phyloP scores from a whole-genome alignment of 1,284 basidiomycete species.

The Schizophyllum commune region DNA sequence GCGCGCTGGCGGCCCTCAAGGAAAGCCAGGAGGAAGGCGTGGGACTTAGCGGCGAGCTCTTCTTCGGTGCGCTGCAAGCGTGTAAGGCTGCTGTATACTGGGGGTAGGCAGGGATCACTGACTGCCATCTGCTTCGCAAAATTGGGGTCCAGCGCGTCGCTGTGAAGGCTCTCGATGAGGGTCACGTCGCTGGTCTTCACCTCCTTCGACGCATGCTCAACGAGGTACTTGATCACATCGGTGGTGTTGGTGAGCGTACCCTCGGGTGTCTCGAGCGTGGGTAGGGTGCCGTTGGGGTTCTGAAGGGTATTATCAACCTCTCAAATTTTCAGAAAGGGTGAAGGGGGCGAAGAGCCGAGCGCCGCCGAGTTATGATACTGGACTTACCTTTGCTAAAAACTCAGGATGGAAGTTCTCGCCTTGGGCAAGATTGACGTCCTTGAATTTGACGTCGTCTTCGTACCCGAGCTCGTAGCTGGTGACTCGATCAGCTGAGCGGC shows the following conservation, averaged over 20 bases:
- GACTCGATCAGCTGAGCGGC: neutral
- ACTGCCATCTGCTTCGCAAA: slow-evolving; percentile 40
- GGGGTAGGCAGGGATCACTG: slow-evolving; percentile 15
- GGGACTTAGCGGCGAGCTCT: slow-evolving; percentile 38
- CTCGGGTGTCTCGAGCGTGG: slow-evolving; percentile 39
- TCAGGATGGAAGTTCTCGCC: slow-evolving; percentile 58
- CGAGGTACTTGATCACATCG: slow-evolving; percentile 40
- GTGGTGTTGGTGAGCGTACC: slow-evolving; percentile 39
- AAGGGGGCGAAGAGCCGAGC: no score
- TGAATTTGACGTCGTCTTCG: slow-evolving; percentile 24
- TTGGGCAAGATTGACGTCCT: slow-evolving; percentile 35
- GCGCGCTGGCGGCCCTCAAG: slow-evolving; percentile 38
- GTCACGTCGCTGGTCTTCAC: slow-evolving; percentile 28
- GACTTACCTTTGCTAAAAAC: slow-evolving; percentile 42
- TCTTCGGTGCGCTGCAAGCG: slow-evolving; percentile 37
- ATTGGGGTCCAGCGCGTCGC: slow-evolving; percentile 53
- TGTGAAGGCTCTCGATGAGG: slow-evolving; percentile 41
- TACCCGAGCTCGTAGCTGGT: slow-evolving; percentile 34
- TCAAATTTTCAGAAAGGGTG: no score
- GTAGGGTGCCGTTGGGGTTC: slow-evolving; percentile 51
- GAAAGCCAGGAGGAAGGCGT: slow-evolving; percentile 31
- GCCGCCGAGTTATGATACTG: neutral
- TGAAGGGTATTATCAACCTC: no score
- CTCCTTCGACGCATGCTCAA: slow-evolving; percentile 29
- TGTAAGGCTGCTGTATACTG: neutral